Conservation (phyloP, 2,329 filamentous ascomycete species). For the Didymella keratinophila region DNA sequence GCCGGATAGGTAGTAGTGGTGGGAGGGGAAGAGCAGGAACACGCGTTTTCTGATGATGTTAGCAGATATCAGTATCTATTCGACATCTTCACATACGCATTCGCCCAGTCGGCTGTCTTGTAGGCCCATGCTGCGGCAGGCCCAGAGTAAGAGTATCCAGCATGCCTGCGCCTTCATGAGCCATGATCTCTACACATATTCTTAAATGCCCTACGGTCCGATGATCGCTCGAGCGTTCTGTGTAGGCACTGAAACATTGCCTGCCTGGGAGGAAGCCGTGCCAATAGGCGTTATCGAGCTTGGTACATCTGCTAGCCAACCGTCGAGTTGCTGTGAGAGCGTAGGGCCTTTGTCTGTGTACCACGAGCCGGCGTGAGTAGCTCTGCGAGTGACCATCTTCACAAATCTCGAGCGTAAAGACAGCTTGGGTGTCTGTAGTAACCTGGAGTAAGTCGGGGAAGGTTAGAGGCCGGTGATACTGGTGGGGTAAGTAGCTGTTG, state of each 20-base stretch:
- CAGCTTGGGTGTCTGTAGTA: background rate
- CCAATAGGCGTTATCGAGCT: conserved; percentile 68
- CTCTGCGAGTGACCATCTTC: conserved; percentile 57
- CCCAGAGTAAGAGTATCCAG: conserved; percentile 92
- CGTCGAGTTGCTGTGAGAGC: conserved; percentile 75
- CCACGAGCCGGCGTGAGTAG: conserved; percentile 87
- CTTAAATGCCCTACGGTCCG: conserved; percentile 74
- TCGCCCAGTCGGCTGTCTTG: conserved; percentile 81
- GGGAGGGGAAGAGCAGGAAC: conserved; percentile 92
- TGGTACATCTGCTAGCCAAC: conserved; percentile 77
- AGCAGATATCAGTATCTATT: background rate
- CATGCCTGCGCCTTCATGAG: conserved; percentile 70
- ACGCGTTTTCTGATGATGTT: conserved; percentile 71
- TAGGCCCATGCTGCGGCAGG: conserved; percentile 95
- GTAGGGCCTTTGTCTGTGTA: conserved; percentile 69
- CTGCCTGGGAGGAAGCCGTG: conserved; percentile 51
- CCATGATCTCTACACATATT: conserved; percentile 12
- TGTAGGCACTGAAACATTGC: conserved; percentile 66
- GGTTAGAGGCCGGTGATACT: conserved; percentile 4
- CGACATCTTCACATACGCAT: conserved; percentile 62
- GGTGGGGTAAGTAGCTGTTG: conserved; percentile 25
- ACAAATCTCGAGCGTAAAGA: background rate
- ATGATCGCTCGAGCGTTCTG: conserved; percentile 83
- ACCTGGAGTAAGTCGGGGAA: background rate
- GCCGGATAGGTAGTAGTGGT: conserved; percentile 80